Evolutionary conservation across 768 basidiomycete species (phyloP).

Genomic region (Boletus rufocinnamomeus): DNA sequence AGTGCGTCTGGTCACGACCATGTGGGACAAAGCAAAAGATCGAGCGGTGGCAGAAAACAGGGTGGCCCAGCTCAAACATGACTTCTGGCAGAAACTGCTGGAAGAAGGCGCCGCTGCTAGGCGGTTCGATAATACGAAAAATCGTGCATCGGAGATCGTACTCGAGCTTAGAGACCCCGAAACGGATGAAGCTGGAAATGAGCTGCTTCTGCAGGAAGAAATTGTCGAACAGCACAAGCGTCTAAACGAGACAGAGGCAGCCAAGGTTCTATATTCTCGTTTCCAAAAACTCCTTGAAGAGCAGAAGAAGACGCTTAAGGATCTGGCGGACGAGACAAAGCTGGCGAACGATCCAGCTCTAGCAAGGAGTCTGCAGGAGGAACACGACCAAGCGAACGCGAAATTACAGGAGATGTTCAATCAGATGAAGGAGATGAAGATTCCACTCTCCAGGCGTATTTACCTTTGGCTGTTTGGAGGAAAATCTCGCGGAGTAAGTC

Average conservation of each 20-base stretch:
- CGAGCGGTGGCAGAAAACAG: background rate
- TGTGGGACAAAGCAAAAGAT: slow-evolving; percentile 37
- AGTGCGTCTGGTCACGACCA: slow-evolving; percentile 39
- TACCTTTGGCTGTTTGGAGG: slow-evolving; percentile 6
- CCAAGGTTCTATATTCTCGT: slow-evolving; percentile 18
- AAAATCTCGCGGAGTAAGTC: slow-evolving; percentile 16
- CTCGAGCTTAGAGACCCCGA: background rate
- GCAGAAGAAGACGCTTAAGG: slow-evolving; percentile 16
- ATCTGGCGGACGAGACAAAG: slow-evolving; percentile 23
- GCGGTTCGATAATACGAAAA: slow-evolving; percentile 1
- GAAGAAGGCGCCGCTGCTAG: background rate
- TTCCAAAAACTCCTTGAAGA: slow-evolving; percentile 21
- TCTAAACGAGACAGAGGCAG: slow-evolving; percentile 28
- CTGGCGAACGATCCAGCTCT: slow-evolving; percentile 11
- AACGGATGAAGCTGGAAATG: background rate
- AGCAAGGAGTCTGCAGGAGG: slow-evolving; percentile 11
- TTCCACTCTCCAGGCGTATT: slow-evolving; percentile 15
- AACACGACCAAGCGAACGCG: slow-evolving; percentile 9
- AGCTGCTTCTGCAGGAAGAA: slow-evolving; percentile 26
- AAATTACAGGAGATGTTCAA: slow-evolving; percentile 22
- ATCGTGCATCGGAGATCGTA: slow-evolving; percentile 1
- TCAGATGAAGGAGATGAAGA: slow-evolving; percentile 24
- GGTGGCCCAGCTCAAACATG: slow-evolving; percentile 26
- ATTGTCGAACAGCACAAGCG: slow-evolving; percentile 11
- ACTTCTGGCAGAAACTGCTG: slow-evolving; percentile 28